phyloP scores from a whole-genome alignment of 257 asterid species.

The Verbascum thapsus region DNA sequence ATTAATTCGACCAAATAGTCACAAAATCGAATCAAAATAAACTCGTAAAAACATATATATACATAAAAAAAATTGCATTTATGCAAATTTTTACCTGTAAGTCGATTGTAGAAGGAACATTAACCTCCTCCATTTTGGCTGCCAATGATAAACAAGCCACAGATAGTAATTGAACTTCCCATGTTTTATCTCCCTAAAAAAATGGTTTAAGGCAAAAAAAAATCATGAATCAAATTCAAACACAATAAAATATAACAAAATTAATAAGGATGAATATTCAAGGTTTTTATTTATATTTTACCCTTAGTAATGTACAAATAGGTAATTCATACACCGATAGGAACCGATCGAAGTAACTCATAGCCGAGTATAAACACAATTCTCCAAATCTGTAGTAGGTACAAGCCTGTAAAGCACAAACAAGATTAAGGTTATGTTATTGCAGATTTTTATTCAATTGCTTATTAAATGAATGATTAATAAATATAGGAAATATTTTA shows the following conservation, averaged over 20 bases:
- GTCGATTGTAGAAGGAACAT: constrained; percentile 40
- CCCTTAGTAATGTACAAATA: constrained; percentile 27
- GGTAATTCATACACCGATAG: constrained; percentile 44
- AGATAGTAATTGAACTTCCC: constrained; percentile 65
- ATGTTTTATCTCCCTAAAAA: constrained; percentile 46
- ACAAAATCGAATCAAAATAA: not conserved
- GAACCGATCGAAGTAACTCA: constrained; percentile 51
- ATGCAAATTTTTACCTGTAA: constrained; percentile 23
- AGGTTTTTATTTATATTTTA: constrained; percentile 8
- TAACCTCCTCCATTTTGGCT: constrained; percentile 69
- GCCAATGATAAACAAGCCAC: constrained; percentile 82
- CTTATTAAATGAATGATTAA: constrained; percentile 25
- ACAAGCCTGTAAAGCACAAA: constrained; percentile 48
- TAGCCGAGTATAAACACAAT: constrained; percentile 43
- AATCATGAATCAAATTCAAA: constrained; percentile 23
- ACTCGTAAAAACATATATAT: not conserved
- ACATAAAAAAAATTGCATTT: too few relatives aligned
- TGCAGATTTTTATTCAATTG: not conserved
- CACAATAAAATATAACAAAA: constrained; percentile 11
- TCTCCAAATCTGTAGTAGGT: constrained; percentile 44
- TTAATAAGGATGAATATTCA: constrained; percentile 15
- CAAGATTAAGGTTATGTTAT: not conserved
- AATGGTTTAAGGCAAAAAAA: constrained; percentile 14
- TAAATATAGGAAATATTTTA: constrained; percentile 10
- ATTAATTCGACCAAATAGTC: not conserved